Evolutionary conservation across 495 filamentous ascomycete species (phyloP).

Genomic region (Letharia columbiana): DNA sequence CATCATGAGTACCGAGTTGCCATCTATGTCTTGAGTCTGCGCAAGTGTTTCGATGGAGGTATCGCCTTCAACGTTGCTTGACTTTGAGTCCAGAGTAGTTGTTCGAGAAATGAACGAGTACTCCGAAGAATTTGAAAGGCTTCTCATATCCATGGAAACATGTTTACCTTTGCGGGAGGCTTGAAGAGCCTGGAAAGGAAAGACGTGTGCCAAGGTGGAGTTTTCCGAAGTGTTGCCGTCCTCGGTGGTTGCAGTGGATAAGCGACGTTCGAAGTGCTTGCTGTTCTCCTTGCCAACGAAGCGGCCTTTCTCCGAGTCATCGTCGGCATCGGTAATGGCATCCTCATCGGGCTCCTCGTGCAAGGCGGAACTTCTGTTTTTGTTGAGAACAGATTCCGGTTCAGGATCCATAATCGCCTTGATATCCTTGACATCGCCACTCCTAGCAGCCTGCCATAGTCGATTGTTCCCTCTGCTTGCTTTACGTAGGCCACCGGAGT

Average conservation of each 20-base stretch:
- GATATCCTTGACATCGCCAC: conserved; percentile 65
- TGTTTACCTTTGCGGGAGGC: conserved; percentile 55
- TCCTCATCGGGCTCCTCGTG: conserved; percentile 25
- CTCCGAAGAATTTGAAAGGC: conserved; percentile 76
- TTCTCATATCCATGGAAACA: conserved; percentile 81
- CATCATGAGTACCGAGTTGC: conserved; percentile 94
- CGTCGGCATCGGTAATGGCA: conserved; percentile 23
- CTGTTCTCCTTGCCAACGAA: not conserved
- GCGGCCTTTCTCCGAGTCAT: not conserved
- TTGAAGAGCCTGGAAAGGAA: conserved; percentile 65
- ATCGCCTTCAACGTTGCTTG: conserved; percentile 71
- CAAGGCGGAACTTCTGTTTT: not conserved
- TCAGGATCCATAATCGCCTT: conserved; percentile 67
- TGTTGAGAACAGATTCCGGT: conserved; percentile 30
- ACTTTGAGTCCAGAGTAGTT: conserved; percentile 63
- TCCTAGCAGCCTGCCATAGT: conserved; percentile 77
- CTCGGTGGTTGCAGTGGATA: conserved; percentile 27
- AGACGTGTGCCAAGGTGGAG: conserved; percentile 74
- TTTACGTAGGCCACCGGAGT: conserved; percentile 70
- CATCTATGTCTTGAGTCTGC: conserved; percentile 69
- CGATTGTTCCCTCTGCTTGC: conserved; percentile 79
- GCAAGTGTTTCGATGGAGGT: conserved; percentile 73
- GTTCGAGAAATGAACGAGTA: conserved; percentile 68
- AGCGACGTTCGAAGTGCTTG: not conserved
- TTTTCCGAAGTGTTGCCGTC: conserved; percentile 36